Conservation (phyloP, 768 basidiomycete species). For the Pleurotus tuber-regium region DNA sequence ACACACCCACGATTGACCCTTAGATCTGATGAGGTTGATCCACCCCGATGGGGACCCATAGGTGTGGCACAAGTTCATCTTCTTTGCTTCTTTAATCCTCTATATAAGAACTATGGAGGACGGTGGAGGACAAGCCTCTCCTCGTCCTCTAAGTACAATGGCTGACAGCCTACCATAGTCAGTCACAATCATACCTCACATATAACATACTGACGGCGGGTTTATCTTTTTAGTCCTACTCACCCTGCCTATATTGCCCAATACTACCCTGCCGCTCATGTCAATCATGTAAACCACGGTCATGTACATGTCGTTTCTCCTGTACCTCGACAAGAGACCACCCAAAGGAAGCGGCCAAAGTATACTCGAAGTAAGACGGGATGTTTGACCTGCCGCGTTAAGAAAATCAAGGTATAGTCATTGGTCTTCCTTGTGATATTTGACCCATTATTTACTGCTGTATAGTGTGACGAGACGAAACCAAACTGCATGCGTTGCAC, state of each 20-base stretch:
- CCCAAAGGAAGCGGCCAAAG: conserved; percentile 80
- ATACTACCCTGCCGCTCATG: conserved; percentile 37
- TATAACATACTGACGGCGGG: no score
- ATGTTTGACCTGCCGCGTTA: conserved; percentile 88
- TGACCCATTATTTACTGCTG: conserved; percentile 6
- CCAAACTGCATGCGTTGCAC: conserved; percentile 85
- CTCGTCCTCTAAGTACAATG: conserved; percentile 43
- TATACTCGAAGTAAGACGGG: conserved; percentile 94
- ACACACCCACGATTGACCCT: conserved; percentile 58
- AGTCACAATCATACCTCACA: conserved; percentile 23
- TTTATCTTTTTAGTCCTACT: conserved; percentile 27
- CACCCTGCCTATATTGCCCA: conserved; percentile 41
- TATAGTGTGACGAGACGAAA: conserved; percentile 87
- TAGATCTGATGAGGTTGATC: conserved; percentile 71
- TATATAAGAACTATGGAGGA: conserved; percentile 54
- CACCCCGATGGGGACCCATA: conserved; percentile 42
- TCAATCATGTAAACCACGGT: conserved; percentile 36
- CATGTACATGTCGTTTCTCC: conserved; percentile 48
- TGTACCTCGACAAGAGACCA: conserved; percentile 45
- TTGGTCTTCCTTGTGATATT: not conserved
- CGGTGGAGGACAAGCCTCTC: conserved; percentile 35
- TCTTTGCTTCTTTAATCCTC: conserved; percentile 33
- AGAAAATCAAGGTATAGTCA: conserved; percentile 84
- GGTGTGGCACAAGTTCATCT: conserved; percentile 37
- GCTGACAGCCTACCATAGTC: conserved; percentile 56